Evolutionary conservation across 805 yeast species (phyloP).

Genomic region (Tetrapisispora taiwanensis): DNA sequence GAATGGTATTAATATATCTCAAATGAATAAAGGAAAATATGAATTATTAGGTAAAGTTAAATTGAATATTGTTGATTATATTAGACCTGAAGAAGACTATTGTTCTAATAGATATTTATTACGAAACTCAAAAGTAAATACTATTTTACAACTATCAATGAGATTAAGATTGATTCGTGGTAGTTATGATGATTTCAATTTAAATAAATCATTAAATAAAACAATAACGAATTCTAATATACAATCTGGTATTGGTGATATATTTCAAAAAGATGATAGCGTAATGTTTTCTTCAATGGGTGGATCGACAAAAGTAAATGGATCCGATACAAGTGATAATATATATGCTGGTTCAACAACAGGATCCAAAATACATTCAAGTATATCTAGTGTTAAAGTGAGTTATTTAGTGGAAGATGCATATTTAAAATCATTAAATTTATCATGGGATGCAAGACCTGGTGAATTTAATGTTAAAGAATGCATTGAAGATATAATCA

Average conservation of each 20-base stretch:
- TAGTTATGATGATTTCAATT: slow-evolving; percentile 23
- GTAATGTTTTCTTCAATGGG: neutral
- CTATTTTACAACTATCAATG: slow-evolving; percentile 54
- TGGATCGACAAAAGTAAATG: neutral
- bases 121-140: slow-evolving; percentile 71
- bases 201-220: slow-evolving; percentile 1
- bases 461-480: slow-evolving; percentile 57
- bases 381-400: slow-evolving; percentile 25
- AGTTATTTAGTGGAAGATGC: slow-evolving; percentile 43
- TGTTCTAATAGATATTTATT: slow-evolving; percentile 55
- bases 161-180: slow-evolving; percentile 37
- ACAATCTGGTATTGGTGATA: neutral
- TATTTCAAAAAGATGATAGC: neutral
- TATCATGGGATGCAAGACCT: slow-evolving; percentile 50
- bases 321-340: neutral
- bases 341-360: neutral
- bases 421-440: slow-evolving; percentile 45
- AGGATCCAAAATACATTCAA: slow-evolving; percentile 8
- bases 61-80: slow-evolving; percentile 64
- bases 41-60: slow-evolving; percentile 49
- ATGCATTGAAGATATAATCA: slow-evolving; percentile 64
- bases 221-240: neutral
- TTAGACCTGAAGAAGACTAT: slow-evolving; percentile 38
- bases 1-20: neutral
- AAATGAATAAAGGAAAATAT: neutral